A percentile compares a stretch with the other conserved stretches of the same genome.
These are phyloP conservation scores for Diplotaxis tenuifolia DNA, from an alignment of 345 rosid species.

Conservation along the genomic window DNA sequence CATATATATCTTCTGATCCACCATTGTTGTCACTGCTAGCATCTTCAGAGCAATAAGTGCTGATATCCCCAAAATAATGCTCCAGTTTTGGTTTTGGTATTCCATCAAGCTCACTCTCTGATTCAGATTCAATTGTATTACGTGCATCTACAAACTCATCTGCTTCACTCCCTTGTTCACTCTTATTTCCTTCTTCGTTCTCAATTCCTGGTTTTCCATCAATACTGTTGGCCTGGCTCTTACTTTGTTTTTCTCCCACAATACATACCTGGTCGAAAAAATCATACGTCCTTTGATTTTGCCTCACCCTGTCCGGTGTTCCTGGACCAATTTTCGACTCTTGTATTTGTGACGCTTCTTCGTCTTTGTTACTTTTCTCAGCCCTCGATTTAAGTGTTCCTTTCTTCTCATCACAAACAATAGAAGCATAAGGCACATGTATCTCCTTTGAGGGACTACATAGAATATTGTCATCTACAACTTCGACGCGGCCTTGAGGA, in stretches of 20 bases:
- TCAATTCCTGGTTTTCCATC: conserved; percentile 55
- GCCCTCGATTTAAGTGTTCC: conserved; percentile 47
- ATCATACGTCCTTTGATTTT: conserved; percentile 21
- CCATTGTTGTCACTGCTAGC: conserved; percentile 32
- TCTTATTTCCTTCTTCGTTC: conserved; percentile 52
- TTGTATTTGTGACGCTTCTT: conserved; percentile 30
- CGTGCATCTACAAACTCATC: conserved; percentile 86
- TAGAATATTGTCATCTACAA: conserved; percentile 38
- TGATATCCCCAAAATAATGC: conserved; percentile 36
- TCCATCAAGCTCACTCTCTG: conserved; percentile 39
- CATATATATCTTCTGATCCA: conserved; percentile 33
- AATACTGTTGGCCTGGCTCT: conserved; percentile 48
- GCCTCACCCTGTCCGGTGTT: conserved; percentile 33
- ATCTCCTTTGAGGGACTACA: conserved; percentile 44
- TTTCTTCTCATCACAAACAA: conserved; percentile 68
- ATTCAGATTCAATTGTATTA: conserved; percentile 88
- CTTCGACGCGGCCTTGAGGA: conserved; percentile 37
- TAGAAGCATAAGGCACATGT: conserved; percentile 42
- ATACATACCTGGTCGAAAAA: conserved; percentile 36
- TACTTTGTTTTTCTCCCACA: conserved; percentile 31
- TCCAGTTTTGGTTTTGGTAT: conserved; percentile 26
- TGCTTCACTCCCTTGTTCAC: conserved; percentile 52
- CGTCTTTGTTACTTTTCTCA: conserved; percentile 22
- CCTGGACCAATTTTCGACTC: conserved; percentile 41
- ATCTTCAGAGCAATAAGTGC: conserved; percentile 36